These are phyloP conservation scores for Penicillium cinerascens DNA, from an alignment of 495 filamentous ascomycete genomes.

Conservation along the genomic window DNA sequence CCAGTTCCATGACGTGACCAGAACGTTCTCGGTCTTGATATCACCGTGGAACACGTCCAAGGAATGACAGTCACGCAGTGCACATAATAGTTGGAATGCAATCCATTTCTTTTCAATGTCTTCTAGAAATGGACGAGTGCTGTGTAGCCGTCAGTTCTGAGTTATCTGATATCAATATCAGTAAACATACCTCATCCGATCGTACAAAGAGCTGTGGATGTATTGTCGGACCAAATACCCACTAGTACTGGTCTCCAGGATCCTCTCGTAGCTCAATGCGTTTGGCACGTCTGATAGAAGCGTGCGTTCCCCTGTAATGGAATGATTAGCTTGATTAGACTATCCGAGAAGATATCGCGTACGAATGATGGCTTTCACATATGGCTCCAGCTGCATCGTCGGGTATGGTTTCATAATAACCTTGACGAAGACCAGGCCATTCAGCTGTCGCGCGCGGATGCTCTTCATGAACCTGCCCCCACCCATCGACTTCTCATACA, in stretches of 20 bases:
- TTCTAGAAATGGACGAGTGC: conserved; percentile 94
- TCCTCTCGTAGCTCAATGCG: conserved; percentile 82
- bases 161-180: not conserved
- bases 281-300: conserved; percentile 82
- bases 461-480: conserved; percentile 97
- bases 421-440: conserved; percentile 90
- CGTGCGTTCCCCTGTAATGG: conserved; percentile 66
- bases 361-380: conserved; percentile 73
- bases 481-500: conserved; percentile 90
- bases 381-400: conserved; percentile 70
- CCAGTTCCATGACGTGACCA: conserved; percentile 99
- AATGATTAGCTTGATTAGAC: conserved; percentile 21
- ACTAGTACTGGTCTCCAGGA: conserved; percentile 83
- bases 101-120: conserved; percentile 99
- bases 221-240: conserved; percentile 96
- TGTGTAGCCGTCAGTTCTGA: conserved; percentile 28
- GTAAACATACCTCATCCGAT: conserved; percentile 70
- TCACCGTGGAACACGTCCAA: conserved; percentile 94
- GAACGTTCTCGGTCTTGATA: conserved; percentile 94
- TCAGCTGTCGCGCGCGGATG: conserved; percentile 80
- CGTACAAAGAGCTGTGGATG: conserved; percentile 94
- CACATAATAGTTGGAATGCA: conserved; percentile 92
- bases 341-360: conserved; percentile 26
- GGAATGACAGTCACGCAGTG: conserved; percentile 85
- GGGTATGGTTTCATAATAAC: conserved; percentile 87